These are phyloP conservation scores for Paspalum vaginatum DNA, from an alignment of 176 grass and related monocot genomes.

Conservation along the genomic window DNA sequence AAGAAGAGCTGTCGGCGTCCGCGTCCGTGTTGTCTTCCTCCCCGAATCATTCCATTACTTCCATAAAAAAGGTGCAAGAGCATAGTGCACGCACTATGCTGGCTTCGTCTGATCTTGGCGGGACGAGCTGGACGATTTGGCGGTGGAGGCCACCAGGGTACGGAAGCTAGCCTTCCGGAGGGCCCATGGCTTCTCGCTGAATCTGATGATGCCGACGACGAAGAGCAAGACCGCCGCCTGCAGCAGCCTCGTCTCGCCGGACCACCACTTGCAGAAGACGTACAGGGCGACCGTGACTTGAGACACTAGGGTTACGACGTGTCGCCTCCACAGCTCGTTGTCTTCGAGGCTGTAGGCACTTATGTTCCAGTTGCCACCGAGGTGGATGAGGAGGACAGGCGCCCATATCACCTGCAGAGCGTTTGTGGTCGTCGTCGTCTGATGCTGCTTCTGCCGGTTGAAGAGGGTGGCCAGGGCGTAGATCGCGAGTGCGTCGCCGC, in stretches of 20 bases:
- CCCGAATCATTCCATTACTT: neutral
- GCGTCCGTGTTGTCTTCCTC: neutral
- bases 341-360: slow-evolving; percentile 15
- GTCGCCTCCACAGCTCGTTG: neutral
- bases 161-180: neutral
- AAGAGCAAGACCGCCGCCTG: neutral
- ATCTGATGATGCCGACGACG: neutral
- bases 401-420: neutral
- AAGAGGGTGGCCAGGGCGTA: slow-evolving; percentile 13
- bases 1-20: neutral
- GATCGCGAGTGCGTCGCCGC: neutral
- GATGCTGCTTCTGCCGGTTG: neutral
- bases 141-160: neutral
- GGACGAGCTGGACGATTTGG: neutral
- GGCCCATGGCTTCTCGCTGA: neutral
- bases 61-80: neutral
- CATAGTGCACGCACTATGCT: no score
- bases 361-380: neutral
- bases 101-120: no score
- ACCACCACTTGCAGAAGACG: neutral
- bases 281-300: neutral
- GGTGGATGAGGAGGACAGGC: slow-evolving; percentile 12
- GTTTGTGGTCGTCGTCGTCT: neutral
- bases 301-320: neutral
- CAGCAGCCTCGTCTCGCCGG: neutral